Conservation (phyloP, 768 basidiomycete species). For the Pleurotus platypus region DNA sequence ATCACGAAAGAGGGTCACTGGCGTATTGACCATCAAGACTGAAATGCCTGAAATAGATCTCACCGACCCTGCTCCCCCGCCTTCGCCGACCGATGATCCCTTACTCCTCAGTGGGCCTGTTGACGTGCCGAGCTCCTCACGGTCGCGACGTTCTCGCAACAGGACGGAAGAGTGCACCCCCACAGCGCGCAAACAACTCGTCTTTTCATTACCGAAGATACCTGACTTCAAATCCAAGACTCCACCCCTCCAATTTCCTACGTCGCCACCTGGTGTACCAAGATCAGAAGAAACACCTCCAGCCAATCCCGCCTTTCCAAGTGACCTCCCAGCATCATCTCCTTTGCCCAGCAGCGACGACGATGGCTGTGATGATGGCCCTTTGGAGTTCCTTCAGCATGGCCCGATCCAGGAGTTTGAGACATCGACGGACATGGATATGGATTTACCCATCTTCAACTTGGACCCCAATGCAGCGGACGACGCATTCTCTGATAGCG, state of each 20-base stretch:
- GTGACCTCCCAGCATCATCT: slow-evolving; percentile 5
- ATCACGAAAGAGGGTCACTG: background rate
- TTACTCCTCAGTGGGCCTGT: slow-evolving; percentile 52
- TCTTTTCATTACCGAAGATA: background rate
- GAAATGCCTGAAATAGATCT: slow-evolving; percentile 67
- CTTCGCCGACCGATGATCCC: slow-evolving; percentile 76
- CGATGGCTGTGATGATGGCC: background rate
- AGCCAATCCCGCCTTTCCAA: background rate
- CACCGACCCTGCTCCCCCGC: slow-evolving; percentile 55
- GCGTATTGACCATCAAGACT: slow-evolving; percentile 41
- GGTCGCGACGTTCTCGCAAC: background rate
- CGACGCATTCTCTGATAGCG: slow-evolving; percentile 21
- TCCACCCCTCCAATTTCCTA: background rate
- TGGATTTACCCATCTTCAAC: slow-evolving; percentile 22
- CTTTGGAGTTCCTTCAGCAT: background rate
- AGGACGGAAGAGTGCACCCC: background rate
- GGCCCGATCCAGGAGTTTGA: background rate
- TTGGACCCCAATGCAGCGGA: slow-evolving; percentile 21
- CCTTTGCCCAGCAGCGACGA: slow-evolving; percentile 5
- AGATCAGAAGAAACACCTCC: background rate
- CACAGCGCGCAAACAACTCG: background rate
- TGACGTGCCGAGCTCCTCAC: slow-evolving; percentile 1
- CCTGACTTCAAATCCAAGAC: background rate
- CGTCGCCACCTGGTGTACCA: background rate
- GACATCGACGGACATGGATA: slow-evolving; percentile 1